Conservation (phyloP, 2,329 filamentous ascomycete species). For the Fusarium sp. region DNA sequence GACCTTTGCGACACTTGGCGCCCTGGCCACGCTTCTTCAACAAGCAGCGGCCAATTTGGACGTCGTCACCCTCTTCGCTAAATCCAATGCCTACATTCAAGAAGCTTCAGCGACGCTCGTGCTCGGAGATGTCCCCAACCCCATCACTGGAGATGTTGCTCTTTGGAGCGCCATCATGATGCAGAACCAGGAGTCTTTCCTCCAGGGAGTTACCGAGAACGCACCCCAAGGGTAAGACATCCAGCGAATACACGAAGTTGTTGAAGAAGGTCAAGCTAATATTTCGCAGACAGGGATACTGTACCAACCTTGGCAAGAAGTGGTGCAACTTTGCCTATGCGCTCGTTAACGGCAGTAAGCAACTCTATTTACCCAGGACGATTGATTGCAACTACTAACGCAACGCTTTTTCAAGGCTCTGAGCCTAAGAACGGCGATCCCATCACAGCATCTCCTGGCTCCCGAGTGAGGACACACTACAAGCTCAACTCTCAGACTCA, state of each 20-base stretch:
- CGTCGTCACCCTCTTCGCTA: constrained; percentile 11
- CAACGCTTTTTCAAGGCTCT: neutral
- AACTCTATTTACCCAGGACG: neutral
- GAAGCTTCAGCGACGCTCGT: constrained; percentile 27
- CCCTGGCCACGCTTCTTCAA: neutral
- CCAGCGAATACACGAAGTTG: no score
- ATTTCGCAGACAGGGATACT: constrained; percentile 6
- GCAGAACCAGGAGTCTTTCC: no score
- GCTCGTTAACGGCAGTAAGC: constrained; percentile 11
- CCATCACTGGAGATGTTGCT: constrained; percentile 26
- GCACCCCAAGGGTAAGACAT: constrained; percentile 11
- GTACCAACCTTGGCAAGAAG: constrained; percentile 16
- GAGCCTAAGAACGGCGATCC: constrained; percentile 15
- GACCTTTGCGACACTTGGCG: neutral
- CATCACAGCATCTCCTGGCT: constrained; percentile 8
- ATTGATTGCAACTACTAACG: neutral
- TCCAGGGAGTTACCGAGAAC: no score
- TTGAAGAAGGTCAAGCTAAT: neutral
- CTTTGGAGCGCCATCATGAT: constrained; percentile 14
- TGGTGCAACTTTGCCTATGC: constrained; percentile 34
- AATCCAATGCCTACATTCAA: constrained; percentile 6
- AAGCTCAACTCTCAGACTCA: constrained; percentile 10
- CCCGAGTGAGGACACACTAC: constrained; percentile 23
- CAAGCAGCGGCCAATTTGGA: constrained; percentile 11
- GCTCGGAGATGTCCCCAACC: constrained; percentile 4